Percentiles rank a stretch among this genome's conserved stretches.
Evolutionary conservation across 306 rosid genomes (phyloP).

Genomic region (Quercus mongolica): DNA sequence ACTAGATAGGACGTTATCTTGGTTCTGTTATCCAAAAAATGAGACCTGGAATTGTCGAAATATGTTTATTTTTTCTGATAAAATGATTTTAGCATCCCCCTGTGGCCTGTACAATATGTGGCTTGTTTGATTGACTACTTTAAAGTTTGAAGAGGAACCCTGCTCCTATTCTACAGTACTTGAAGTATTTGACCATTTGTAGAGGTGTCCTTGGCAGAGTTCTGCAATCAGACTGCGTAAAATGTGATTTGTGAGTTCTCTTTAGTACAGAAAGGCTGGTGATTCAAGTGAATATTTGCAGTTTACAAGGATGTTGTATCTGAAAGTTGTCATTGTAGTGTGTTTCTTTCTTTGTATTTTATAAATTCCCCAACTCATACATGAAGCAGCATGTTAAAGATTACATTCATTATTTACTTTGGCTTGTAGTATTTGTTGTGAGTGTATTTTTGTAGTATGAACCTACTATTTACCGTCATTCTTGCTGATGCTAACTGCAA

Average conservation of each 20-base stretch:
- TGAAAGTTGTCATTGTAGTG: background rate
- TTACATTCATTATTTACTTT: background rate
- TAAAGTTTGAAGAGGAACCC: background rate
- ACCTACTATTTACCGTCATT: background rate
- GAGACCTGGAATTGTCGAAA: background rate
- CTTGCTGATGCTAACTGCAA: too few species aligned
- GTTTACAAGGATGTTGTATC: conserved; percentile 8
- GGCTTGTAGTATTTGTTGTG: background rate
- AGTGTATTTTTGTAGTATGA: background rate
- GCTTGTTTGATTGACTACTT: conserved; percentile 8
- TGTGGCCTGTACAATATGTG: background rate
- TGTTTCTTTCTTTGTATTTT: background rate
- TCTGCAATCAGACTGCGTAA: conserved; percentile 6
- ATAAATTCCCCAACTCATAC: background rate
- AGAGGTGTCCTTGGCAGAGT: conserved; percentile 7
- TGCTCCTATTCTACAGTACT: background rate
- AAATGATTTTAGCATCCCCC: background rate
- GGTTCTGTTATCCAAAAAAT: background rate
- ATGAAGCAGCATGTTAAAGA: background rate
- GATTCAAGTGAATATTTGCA: conserved; percentile 23
- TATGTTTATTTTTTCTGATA: conserved; percentile 14
- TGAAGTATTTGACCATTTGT: too few species aligned
- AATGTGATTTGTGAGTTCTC: conserved; percentile 12
- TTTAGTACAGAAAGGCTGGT: conserved; percentile 25
- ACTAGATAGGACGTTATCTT: background rate